A percentile compares a stretch with the other conserved stretches of the same genome.
Conservation (phyloP, 1,284 basidiomycete genomes). For the Coriolopsis trogii region DNA sequence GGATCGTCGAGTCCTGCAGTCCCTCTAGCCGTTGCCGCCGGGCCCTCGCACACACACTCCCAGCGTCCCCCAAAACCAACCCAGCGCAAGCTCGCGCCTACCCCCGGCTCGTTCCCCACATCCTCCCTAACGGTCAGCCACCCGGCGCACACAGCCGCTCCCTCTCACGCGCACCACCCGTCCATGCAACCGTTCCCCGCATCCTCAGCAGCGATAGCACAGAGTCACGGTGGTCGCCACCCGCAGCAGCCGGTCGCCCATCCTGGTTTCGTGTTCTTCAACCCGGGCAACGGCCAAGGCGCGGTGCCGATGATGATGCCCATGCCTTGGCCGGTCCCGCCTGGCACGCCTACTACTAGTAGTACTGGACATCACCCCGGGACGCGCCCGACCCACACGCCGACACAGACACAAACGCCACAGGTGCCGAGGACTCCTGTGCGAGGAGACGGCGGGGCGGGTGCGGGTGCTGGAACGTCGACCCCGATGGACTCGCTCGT, state of each 20-base stretch:
- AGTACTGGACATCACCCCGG: too few species aligned
- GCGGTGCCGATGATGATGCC: constrained; percentile 20
- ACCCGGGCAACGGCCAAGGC: constrained; percentile 10
- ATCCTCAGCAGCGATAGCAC: neutral
- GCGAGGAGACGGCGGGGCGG: neutral
- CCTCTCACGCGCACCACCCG: constrained; percentile 12
- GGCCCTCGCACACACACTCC: neutral
- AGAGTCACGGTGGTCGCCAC: constrained; percentile 9
- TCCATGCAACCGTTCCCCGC: constrained; percentile 12
- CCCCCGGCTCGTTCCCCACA: constrained; percentile 3
- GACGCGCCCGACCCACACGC: too few species aligned
- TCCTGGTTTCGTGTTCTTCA: constrained; percentile 20
- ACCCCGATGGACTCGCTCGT: constrained; percentile 56
- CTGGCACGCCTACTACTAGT: constrained; percentile 2
- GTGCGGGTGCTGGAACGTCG: constrained; percentile 21
- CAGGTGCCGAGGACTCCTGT: constrained; percentile 7
- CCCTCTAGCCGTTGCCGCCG: constrained; percentile 8
- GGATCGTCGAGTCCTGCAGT: constrained; percentile 15
- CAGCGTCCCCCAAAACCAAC: neutral
- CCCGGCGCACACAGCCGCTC: neutral
- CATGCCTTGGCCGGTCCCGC: constrained; percentile 19
- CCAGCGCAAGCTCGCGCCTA: constrained; percentile 13
- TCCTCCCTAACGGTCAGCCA: too few species aligned
- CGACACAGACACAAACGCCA: too few species aligned
- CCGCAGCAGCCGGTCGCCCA: constrained; percentile 16